Percentiles rank a stretch among this genome's conserved stretches.
These are phyloP conservation scores for Coniferiporia weirii DNA, from an alignment of 1,284 basidiomycete genomes.

Conservation along the genomic window DNA sequence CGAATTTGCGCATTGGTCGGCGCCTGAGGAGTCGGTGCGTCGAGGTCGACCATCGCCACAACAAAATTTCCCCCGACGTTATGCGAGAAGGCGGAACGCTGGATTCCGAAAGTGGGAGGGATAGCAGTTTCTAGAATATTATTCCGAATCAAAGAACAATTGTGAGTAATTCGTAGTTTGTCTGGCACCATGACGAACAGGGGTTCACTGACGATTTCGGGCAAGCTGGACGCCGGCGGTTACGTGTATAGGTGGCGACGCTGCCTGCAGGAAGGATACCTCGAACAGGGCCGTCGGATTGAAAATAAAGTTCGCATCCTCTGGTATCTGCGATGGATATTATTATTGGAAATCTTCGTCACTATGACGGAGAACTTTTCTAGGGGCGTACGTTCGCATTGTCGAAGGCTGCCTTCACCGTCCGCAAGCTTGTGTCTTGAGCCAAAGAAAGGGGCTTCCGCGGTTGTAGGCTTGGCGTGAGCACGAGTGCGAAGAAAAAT, in stretches of 20 bases:
- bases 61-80: constrained; percentile 31
- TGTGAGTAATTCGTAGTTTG: background rate
- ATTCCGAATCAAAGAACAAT: background rate
- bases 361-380: background rate
- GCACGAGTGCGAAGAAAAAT: background rate
- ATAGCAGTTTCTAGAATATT: constrained; percentile 15
- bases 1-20: constrained; percentile 36
- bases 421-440: constrained; percentile 4
- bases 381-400: constrained; percentile 7
- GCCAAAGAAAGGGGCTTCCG: background rate
- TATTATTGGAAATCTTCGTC: background rate
- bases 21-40: constrained; percentile 44
- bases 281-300: constrained; percentile 15
- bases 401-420: constrained; percentile 9
- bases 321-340: constrained; percentile 9
- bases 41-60: constrained; percentile 43
- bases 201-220: constrained; percentile 12
- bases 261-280: constrained; percentile 13
- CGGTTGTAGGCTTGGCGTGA: background rate
- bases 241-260: constrained; percentile 1
- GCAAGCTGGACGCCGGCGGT: constrained; percentile 12
- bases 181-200: background rate
- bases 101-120: constrained; percentile 15
- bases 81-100: background rate
- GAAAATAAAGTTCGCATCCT: constrained; percentile 8